Evolutionary conservation across 257 asterid species (phyloP).

Genomic region (Capsicum chinense): DNA sequence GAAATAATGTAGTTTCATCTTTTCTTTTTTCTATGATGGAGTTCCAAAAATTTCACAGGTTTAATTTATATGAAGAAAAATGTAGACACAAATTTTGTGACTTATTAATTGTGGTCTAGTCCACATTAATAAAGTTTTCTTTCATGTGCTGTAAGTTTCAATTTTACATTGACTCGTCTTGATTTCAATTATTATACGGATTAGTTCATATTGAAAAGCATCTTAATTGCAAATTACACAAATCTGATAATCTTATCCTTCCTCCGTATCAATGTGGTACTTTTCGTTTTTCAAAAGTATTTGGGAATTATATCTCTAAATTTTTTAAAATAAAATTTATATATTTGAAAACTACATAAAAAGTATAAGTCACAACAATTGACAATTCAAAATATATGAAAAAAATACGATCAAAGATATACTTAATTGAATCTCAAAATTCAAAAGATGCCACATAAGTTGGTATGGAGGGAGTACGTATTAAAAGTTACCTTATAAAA

Average conservation of each 20-base stretch:
- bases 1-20: constrained; percentile 15
- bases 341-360: no score
- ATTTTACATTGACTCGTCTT: background rate
- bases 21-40: background rate
- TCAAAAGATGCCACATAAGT: no score
- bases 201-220: constrained; percentile 18
- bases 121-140: background rate
- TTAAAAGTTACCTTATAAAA: no score
- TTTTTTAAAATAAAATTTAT: no score
- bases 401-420: no score
- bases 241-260: background rate
- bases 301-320: no score
- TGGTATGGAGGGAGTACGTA: no score
- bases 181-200: background rate
- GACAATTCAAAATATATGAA: no score
- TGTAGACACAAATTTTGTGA: background rate
- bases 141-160: background rate
- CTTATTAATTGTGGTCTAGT: background rate
- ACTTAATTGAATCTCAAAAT: no score
- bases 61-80: background rate
- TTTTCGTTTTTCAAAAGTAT: no score
- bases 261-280: no score
- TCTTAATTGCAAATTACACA: background rate
- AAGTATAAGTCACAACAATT: no score
- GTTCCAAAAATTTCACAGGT: background rate